Base-by-base conservation (phyloP, 176 grass and related monocot genomes). In the Musa acuminata region DNA sequence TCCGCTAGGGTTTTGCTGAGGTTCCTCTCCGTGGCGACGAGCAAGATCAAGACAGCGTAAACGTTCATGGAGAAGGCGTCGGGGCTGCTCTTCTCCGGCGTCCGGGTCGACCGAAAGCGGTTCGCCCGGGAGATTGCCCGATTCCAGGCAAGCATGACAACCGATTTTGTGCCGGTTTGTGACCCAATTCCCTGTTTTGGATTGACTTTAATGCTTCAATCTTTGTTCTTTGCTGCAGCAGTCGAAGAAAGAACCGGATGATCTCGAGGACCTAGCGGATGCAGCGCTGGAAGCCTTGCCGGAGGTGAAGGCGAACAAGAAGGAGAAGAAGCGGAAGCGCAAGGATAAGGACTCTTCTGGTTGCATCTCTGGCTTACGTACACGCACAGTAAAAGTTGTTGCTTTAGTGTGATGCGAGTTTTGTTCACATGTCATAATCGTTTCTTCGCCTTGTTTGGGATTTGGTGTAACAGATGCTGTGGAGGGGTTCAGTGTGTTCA, bases 401-500 rank as follows among this genome's bases (percentile, higher is more conserved):
- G 63, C 69, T 80, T 70, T 69, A n/a, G 16, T 20, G 22, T 53
- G 58, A 1, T 75, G 53, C 75, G 57, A 74, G 11, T 22, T 14
- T 57, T 25, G 25, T 55, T 27, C 14, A 27, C 48, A 20, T 16
- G 58, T 72, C 63, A 69, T 74, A 78, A 79, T 29, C 55, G 71
- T 79, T n/a, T n/a, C n/a, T n/a, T n/a, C n/a, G n/a, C n/a, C n/a
- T n/a, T n/a, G n/a, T n/a, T 80, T 60, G 73, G 64, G 7, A 35
- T 53, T 66, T 6, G 8, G 17, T 71, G 67, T 11, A 52, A 69
- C 48, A 89, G 94, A 91, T 67, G 62, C 75, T 63, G 86, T 89
- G 19, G 88, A 93, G 74, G 88, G 86, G 49, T 98, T 98, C 83
- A 91, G 25, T 64, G 94, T 93, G 13, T 91, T 98, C 84, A 93